Conservation (phyloP, 2,329 filamentous ascomycete genomes). For the Ramichloridium luteum region DNA sequence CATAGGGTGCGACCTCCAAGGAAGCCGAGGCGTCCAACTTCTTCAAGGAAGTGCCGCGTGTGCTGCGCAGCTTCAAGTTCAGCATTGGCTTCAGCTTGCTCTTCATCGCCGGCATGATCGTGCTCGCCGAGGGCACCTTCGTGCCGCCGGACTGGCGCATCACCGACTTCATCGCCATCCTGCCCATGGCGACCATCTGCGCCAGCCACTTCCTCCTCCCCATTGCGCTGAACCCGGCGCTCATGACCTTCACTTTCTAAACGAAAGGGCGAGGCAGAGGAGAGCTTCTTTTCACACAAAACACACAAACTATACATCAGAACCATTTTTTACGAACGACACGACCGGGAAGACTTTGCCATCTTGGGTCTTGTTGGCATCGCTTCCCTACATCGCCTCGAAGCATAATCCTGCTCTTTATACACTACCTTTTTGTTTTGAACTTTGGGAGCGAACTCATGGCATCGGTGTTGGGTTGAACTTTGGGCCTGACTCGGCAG, state of each 20-base stretch:
- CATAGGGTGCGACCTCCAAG: constrained; percentile 72
- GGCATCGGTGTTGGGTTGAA: no score
- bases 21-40: constrained; percentile 73
- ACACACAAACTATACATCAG: no score
- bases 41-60: constrained; percentile 70
- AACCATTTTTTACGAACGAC: no score
- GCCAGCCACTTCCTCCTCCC: constrained; percentile 59
- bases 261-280: no score
- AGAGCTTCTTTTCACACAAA: no score
- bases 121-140: constrained; percentile 51
- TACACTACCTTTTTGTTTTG: no score
- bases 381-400: no score
- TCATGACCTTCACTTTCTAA: constrained; percentile 71
- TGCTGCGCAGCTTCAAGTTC: constrained; percentile 68
- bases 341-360: no score
- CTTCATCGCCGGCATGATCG: constrained; percentile 50
- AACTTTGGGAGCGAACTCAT: no score
- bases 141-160: constrained; percentile 47
- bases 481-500: no score
- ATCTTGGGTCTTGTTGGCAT: no score
- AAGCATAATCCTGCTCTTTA: no score
- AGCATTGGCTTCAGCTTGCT: constrained; percentile 50
- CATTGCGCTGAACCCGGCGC: constrained; percentile 61
- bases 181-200: constrained; percentile 62
- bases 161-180: constrained; percentile 48